Evolutionary conservation across 495 filamentous ascomycete species (phyloP), one percentile per base, ranked within the genome.

Genomic region (Aspergillus olivimuriae): DNA sequence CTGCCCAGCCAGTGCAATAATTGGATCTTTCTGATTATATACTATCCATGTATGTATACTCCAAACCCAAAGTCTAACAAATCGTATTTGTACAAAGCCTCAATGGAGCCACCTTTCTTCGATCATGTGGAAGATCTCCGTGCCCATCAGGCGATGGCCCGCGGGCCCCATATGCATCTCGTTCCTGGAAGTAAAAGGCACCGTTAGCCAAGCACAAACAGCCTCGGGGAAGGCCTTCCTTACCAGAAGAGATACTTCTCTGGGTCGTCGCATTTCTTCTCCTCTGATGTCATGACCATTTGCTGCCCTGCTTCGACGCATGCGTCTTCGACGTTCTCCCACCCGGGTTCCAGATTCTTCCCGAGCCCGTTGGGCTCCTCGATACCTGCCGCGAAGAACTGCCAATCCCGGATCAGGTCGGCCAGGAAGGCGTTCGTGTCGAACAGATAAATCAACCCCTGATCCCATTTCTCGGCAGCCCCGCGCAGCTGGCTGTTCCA

Each of bases 201-300:
- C 8, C 3, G 44, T 48, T 33, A 51, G 45, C 42, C 39, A 56
- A 44, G 50, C 33, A 39, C 32, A 22, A 48, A 15, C 39, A 41
- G 30, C 21, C 16, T 15, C 18, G 24, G 14, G n/a, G 19, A 16
- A 22, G 22, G 26, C 33, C 18, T 21, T 14, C 52, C 65, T 61
- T 60, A 76, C 75, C 73, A 75, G 56, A 78, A 76, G 22, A 77
- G 61, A 55, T 68, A 77, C 40, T 63, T 70, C 7, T 71, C 62
- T 2, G 72, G 75, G 34, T 66, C 49, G 24, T 65, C 60, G 55
- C 73, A 77, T 53, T 54, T 39, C 48, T 56, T 55, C 35, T 39
- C 35, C 40, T 62, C 62, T 61, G 62, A 65, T 55, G 62, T 59
- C 57, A 65, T 61, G 52, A 63, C 54, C 47, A 47, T 56, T 34